Percentiles rank a stretch among this genome's conserved stretches.
Evolutionary conservation across 768 basidiomycete genomes (phyloP).

Genomic region (Cubamyces sp.): DNA sequence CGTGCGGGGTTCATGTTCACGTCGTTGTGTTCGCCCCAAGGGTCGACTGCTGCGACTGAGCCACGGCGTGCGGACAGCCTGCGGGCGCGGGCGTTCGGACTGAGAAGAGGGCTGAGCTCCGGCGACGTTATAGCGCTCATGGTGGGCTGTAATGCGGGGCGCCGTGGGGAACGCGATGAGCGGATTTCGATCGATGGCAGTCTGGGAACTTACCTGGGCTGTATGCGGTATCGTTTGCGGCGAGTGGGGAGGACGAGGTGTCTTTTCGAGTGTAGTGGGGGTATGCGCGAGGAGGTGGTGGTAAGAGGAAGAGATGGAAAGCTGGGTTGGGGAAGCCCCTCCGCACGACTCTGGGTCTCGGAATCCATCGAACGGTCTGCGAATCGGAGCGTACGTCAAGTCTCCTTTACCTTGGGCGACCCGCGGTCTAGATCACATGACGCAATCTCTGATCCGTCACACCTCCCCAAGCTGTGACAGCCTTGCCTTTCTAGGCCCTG

Average conservation of each 20-base stretch:
- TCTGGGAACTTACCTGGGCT: conserved; percentile 4
- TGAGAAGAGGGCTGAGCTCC: conserved; percentile 28
- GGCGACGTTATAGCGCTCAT: conserved; percentile 29
- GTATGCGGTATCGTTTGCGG: background rate
- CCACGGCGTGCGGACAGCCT: conserved; percentile 63
- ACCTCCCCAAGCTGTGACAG: conserved; percentile 3
- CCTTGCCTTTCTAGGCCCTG: conserved; percentile 6
- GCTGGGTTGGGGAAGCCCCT: background rate
- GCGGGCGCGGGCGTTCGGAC: conserved; percentile 31
- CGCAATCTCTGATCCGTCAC: conserved; percentile 19
- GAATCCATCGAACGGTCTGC: conserved; percentile 18
- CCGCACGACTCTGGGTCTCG: conserved; percentile 4
- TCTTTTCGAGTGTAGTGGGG: background rate
- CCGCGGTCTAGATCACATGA: conserved; percentile 23
- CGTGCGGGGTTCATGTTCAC: conserved; percentile 57
- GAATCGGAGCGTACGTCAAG: conserved; percentile 27
- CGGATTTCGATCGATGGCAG: conserved; percentile 14
- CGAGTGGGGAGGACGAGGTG: background rate
- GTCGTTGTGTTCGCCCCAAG: conserved; percentile 58
- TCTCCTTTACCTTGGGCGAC: conserved; percentile 20
- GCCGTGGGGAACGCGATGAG: conserved; percentile 17
- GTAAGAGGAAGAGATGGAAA: conserved; percentile 9
- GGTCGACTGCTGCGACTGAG: conserved; percentile 70
- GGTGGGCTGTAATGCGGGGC: conserved; percentile 11
- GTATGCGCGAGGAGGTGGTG: conserved; percentile 15